phyloP scores from a whole-genome alignment of 305 asterid genomes.

The Fraxinus nigra region DNA sequence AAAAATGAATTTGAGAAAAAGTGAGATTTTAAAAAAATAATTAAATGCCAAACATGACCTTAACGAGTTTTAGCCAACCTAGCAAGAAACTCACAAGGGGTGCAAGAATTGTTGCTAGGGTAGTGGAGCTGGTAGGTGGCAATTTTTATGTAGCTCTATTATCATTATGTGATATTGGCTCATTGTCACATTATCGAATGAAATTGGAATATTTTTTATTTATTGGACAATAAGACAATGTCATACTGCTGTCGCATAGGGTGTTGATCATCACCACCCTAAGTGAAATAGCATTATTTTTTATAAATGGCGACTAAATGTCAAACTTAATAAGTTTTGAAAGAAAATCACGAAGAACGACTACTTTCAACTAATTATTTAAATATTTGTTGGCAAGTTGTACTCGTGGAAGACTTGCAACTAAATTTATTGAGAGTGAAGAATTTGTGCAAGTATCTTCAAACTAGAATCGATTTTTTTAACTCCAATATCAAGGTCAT shows the following conservation, averaged over 20 bases:
- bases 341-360: not conserved
- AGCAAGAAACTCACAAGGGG: not conserved
- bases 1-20: too few species aligned
- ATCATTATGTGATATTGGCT: not conserved
- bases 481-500: not conserved
- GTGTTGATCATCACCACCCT: not conserved
- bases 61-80: not conserved
- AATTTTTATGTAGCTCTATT: not conserved
- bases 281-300: not conserved
- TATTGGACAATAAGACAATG: not conserved
- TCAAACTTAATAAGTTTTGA: too few species aligned
- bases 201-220: not conserved
- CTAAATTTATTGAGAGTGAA: not conserved
- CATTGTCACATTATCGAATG: not conserved
- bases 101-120: not conserved
- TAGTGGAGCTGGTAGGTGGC: not conserved
- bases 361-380: too few species aligned
- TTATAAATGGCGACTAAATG: not conserved
- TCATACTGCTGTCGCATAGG: too few species aligned
- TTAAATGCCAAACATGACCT: not conserved
- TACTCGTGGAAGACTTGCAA: not conserved
- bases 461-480: not conserved
- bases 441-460: not conserved
- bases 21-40: too few species aligned
- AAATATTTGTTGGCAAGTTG: too few species aligned